Percentiles rank a stretch among this genome's conserved stretches.
Conservation (phyloP, 805 yeast genomes). For the Cyberlindnera saturnus region DNA sequence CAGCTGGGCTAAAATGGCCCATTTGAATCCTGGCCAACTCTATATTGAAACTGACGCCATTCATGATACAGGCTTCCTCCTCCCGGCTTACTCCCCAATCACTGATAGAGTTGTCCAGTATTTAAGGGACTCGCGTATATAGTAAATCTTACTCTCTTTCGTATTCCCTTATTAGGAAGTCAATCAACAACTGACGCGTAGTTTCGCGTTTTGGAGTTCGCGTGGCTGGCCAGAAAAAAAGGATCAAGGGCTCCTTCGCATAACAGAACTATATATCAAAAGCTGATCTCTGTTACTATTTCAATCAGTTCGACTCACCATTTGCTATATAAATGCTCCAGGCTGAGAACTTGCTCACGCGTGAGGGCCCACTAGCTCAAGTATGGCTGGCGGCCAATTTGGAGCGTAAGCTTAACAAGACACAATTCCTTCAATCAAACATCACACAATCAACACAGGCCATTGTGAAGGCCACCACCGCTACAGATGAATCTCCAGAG, state of each 20-base stretch:
- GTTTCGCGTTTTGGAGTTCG: too few species aligned
- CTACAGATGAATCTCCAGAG: constrained; percentile 29
- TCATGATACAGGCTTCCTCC: constrained; percentile 5
- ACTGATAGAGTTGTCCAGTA: background rate
- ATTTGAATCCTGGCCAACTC: background rate
- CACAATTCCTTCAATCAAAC: constrained; percentile 66
- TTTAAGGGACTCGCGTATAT: too few species aligned
- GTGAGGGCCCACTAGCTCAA: constrained; percentile 80
- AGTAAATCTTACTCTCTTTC: too few species aligned
- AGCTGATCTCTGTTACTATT: background rate
- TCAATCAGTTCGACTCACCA: background rate
- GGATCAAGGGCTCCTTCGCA: too few species aligned
- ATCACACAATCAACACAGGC: constrained; percentile 63
- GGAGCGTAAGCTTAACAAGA: constrained; percentile 69
- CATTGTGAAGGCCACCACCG: constrained; percentile 40
- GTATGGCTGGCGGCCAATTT: constrained; percentile 92
- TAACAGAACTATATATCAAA: too few species aligned
- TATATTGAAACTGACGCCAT: background rate
- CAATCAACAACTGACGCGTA: too few species aligned
- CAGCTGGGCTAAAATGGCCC: background rate
- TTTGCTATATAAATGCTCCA: constrained; percentile 33
- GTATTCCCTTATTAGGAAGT: too few species aligned
- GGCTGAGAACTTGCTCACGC: constrained; percentile 49
- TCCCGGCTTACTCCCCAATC: background rate
- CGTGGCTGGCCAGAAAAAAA: too few species aligned